A percentile compares a stretch with the other conserved stretches of the same genome.
These are phyloP conservation scores for Candida nemodendra DNA, from an alignment of 805 yeast species.

Conservation along the genomic window DNA sequence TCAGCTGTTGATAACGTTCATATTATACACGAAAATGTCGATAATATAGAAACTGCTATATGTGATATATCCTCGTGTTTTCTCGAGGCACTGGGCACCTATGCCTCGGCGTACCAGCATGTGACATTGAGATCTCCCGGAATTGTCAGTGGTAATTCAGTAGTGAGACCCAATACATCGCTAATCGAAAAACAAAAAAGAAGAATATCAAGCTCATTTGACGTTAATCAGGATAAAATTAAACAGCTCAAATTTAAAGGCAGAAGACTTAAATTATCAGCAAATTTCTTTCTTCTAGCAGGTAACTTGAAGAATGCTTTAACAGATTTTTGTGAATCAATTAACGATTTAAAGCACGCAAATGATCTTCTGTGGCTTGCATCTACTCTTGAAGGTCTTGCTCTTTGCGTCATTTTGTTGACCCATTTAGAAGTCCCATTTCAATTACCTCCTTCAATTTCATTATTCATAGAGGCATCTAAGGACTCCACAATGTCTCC, in stretches of 20 bases:
- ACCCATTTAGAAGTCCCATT: slow-evolving; percentile 54
- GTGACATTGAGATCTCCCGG: slow-evolving; percentile 85
- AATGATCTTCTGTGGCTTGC: slow-evolving; percentile 88
- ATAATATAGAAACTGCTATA: slow-evolving; percentile 56
- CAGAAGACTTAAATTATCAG: slow-evolving; percentile 72
- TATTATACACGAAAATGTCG: slow-evolving; percentile 17
- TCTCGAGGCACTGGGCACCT: slow-evolving; percentile 59
- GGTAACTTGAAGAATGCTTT: slow-evolving; percentile 77
- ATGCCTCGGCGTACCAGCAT: slow-evolving; percentile 72
- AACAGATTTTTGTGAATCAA: slow-evolving; percentile 71
- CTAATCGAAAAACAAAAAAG: slow-evolving; percentile 25
- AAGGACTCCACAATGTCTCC: slow-evolving; percentile 25
- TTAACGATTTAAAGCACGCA: slow-evolving; percentile 52
- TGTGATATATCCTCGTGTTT: slow-evolving; percentile 72
- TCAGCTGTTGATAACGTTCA: slow-evolving; percentile 10
- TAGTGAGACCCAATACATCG: slow-evolving; percentile 7
- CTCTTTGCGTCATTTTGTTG: slow-evolving; percentile 61
- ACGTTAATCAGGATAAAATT: slow-evolving; percentile 34
- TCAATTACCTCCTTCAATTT: slow-evolving; percentile 41
- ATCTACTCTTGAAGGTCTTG: slow-evolving; percentile 80
- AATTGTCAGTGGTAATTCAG: slow-evolving; percentile 28
- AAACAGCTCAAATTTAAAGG: slow-evolving; percentile 53
- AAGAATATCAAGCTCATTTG: slow-evolving; percentile 31
- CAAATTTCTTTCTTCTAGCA: slow-evolving; percentile 72
- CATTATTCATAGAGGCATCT: slow-evolving; percentile 22